Evolutionary conservation across 768 basidiomycete species (phyloP), one percentile per base, ranked within the genome.

Genomic region (Kwoniella mangroviensis): DNA sequence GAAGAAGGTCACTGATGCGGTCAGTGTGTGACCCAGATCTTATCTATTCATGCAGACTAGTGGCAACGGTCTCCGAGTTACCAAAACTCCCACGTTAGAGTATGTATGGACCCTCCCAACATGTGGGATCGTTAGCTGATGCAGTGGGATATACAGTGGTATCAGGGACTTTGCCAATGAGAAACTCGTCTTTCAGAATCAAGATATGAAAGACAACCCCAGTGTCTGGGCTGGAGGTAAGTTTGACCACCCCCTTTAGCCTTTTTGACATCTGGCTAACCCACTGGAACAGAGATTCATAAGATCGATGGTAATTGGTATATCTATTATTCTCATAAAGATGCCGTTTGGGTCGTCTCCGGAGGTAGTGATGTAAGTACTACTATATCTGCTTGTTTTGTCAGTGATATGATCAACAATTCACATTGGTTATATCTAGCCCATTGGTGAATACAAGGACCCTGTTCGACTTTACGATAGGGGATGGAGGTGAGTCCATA

Each of bases 291-390:
- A 69, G 72, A 73, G 55, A 51, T 73, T 28, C 72, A 73, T 55
- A 69, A 73, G 45, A 26, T 73, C 40, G 65, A 69, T 42, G 68
- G 68, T 6, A 65, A 42, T 22, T 73, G 72, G 72, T 69, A 73
- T 52, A 66, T 73, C 53, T 73, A 73, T 51, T 73, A 59, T 41
- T 65, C 72, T 19, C 67, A 64, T 15, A 68, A 34, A 4, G 49
- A 66, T 41, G 42, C 60, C n/a, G 49, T 63, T 6, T 67, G 68
- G 49, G 72, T 66, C 2, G 57, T 73, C 19, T 66, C 42, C 17
- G 72, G 72, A 21, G 61, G 60, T 4, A 60, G 34, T 21, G 59
- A 59, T 11, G 67, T 68, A 24, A 65, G 70, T 56, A 34, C 34
- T 7, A 34, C 4, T 34, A 7, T 34, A 34, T 7, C 4, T 34